Base-by-base conservation (phyloP, 2,329 filamentous ascomycete genomes). In the Sclerotinia subarctica region DNA sequence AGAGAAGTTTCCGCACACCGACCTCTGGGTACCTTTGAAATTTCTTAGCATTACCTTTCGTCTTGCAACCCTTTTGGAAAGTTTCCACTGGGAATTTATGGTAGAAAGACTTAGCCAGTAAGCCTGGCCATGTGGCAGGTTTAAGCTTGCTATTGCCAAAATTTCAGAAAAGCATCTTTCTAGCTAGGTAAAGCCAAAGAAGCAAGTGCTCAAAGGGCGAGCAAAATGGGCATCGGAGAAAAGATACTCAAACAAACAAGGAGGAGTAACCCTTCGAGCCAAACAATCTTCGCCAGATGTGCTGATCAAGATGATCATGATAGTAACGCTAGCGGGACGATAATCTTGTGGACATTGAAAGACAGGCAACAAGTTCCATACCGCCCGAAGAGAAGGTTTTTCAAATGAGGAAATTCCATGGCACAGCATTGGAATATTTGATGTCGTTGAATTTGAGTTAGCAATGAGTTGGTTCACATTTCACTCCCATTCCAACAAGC, bases 401-500 rank as follows among this genome's bases (percentile, higher is more conserved):
- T 62, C 59, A 17, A 62, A 32, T 26, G 21, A 51, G 29, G 5
- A 51, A 42, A 51, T 51, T 21, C n/a, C 32, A 38, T 49, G 2
- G 21, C 46, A 7, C n/a, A 10, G 26, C 26, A n/a, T 38, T 35
- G 17, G 42, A 13, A 24, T 29, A 8, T 66, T 21, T 47, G 44
- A 66, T 60, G 64, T 60, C 64, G 64, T 66, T 59, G 32, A 60
- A 66, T 66, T 66, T 66, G 54, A 58, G 44, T 60, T 60, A 19
- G 13, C 38, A 13, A 42, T 15, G 32, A 42, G n/a, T n/a, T 51
- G n/a, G 44, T 10, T 62, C 13, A 24, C 32, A 35, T 5, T 51
- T 19, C 32, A 54, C 32, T 17, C 29, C 11, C 19, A 24, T 38
- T 42, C 2, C 29, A 58, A 66, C 64, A 66, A 66, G 64, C 32